These are phyloP conservation scores for Perilla frutescens DNA, from an alignment of 257 asterid species.

Conservation along the genomic window DNA sequence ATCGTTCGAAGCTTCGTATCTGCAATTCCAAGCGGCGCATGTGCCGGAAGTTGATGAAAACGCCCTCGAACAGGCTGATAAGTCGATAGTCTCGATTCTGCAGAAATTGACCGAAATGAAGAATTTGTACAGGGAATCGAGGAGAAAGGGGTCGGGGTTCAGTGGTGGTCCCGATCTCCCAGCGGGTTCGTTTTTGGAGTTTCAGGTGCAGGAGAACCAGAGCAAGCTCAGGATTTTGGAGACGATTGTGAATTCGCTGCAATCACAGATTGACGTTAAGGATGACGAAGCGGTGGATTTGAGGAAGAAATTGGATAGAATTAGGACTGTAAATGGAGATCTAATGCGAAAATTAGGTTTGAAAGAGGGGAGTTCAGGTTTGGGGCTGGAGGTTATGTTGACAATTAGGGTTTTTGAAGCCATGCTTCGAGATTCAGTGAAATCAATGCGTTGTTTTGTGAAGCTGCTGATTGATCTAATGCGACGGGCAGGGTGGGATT, in stretches of 20 bases:
- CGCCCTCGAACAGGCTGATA: slow-evolving; percentile 74
- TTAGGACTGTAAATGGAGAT: slow-evolving; percentile 40
- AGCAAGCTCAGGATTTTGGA: slow-evolving; percentile 95
- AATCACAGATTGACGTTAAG: slow-evolving; percentile 76
- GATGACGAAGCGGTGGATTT: slow-evolving; percentile 71
- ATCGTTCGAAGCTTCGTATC: slow-evolving; percentile 86
- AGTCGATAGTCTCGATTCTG: slow-evolving; percentile 65
- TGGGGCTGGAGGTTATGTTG: slow-evolving; percentile 56
- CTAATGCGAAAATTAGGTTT: slow-evolving; percentile 59
- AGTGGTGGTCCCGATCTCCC: slow-evolving; percentile 56
- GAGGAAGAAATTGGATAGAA: slow-evolving; percentile 65
- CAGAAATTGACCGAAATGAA: slow-evolving; percentile 74
- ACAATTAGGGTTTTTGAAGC: slow-evolving; percentile 85
- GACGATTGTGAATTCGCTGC: slow-evolving; percentile 80
- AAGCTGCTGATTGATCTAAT: slow-evolving; percentile 77
- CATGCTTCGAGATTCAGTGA: slow-evolving; percentile 73
- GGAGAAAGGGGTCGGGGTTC: slow-evolving; percentile 36
- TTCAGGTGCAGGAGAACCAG: slow-evolving; percentile 99
- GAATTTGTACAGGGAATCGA: slow-evolving; percentile 55
- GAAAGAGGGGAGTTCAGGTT: slow-evolving; percentile 43
- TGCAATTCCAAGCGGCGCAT: slow-evolving; percentile 91
- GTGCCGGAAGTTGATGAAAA: slow-evolving; percentile 70
- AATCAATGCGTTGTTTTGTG: slow-evolving; percentile 63
- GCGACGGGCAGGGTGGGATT: slow-evolving; percentile 83
- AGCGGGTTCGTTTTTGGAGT: slow-evolving; percentile 66